Conservation (phyloP, 108 stramenopile genomes). For the Cyclotella distinguenda region DNA sequence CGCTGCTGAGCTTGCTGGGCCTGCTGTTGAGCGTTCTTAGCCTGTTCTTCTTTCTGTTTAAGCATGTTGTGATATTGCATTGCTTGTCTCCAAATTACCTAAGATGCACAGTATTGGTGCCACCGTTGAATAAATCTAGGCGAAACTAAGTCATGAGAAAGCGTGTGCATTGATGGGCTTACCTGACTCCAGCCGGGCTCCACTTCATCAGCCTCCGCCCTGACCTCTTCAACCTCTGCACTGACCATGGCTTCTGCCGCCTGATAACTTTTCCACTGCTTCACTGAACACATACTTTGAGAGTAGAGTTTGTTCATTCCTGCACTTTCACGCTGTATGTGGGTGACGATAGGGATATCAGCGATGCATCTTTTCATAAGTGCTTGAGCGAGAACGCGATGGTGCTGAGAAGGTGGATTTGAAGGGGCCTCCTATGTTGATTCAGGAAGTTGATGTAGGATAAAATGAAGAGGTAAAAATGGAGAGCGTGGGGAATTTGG, state of each 20-base stretch:
- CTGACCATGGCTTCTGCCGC: constrained; percentile 83
- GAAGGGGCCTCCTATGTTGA: constrained; percentile 1
- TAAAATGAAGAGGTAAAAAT: too few relatives aligned
- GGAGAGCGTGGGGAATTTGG: too few relatives aligned
- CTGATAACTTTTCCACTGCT: constrained; percentile 87
- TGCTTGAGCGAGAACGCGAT: constrained; percentile 81
- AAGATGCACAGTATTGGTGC: too few relatives aligned
- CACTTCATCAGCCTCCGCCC: constrained; percentile 88
- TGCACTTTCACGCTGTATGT: constrained; percentile 88
- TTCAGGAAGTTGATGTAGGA: background rate
- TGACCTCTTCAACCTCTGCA: constrained; percentile 87
- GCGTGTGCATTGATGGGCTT: constrained; percentile 8
- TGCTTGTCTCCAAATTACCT: constrained; percentile 91
- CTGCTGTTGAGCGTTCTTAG: constrained; percentile 57
- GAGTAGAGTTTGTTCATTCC: constrained; percentile 91
- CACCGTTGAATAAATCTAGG: too few relatives aligned
- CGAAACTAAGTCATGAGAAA: background rate
- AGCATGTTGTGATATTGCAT: constrained; percentile 92
- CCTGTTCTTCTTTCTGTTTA: constrained; percentile 80
- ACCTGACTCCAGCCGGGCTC: constrained; percentile 90
- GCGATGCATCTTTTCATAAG: constrained; percentile 92
- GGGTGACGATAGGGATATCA: constrained; percentile 86
- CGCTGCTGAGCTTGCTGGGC: constrained; percentile 52
- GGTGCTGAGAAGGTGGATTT: constrained; percentile 42
- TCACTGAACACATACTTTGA: constrained; percentile 90